Evolutionary conservation across 2,329 filamentous ascomycete genomes (phyloP), one percentile per base, ranked within the genome.

Genomic region (Huntiella decipiens): DNA sequence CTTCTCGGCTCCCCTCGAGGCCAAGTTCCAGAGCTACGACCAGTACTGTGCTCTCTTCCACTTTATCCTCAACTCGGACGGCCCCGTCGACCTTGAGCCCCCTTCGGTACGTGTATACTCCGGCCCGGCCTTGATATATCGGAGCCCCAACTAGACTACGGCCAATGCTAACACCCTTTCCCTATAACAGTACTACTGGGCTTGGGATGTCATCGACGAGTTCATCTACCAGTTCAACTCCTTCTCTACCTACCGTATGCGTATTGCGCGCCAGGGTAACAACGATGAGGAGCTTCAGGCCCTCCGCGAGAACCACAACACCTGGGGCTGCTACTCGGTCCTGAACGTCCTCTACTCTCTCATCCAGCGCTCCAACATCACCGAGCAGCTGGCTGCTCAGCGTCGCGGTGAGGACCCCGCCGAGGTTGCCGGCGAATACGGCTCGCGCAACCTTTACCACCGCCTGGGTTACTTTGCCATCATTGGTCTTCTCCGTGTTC

Each of bases 221-320:
- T 98, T 98, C 70, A 96, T 98, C 67, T 98, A 98, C 71, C 91
- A 98, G 65, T 98, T 98, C 73, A 95, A 98, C 73, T 92, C 87
- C 50, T 98, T 98, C 73, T 96, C 86, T 63, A 85, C 86, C 52
- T 95, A 95, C 74, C 79, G 91, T 59, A 86, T 92, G 64, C 80
- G 86, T 54, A 78, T 94, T 55, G 91, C 91, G 53, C 77, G 86
- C 50, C 71, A 79, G 70, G 69, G 77, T 63, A 68, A 82, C 63
- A 93, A 88, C 63, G 83, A 86, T 61, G 91, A 96, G 66, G 91
- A 98, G 65, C 79, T 92, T 53, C 74, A 82, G 64, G 71, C 94
- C 44, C 77, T 98, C 56, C 80, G 83, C 57, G 91, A 96, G 61
- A 95, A 95, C 68, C 91, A 88, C 50, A 95, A 96, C 69, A 95